Evolutionary conservation across 1,284 basidiomycete species (phyloP).

Genomic region (Boletus sp.): DNA sequence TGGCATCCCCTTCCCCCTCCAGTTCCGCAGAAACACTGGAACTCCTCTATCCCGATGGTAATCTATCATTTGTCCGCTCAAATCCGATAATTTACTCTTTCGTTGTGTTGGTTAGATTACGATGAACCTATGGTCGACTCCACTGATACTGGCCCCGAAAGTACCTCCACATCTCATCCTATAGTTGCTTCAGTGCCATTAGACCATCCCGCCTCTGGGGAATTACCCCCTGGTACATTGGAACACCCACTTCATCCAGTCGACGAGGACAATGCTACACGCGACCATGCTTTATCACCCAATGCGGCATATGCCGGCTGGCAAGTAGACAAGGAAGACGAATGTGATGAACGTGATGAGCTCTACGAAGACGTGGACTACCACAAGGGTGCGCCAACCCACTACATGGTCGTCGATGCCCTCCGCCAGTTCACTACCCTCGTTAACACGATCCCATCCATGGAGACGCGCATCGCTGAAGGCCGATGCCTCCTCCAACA

Average conservation of each 20-base stretch:
- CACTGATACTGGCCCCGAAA: constrained; percentile 1
- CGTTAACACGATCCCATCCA: constrained; percentile 26
- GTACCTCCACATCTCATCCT: not conserved
- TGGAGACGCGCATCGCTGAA: constrained; percentile 30
- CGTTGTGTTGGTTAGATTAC: constrained; percentile 10
- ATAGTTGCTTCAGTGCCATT: not conserved
- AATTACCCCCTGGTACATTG: not conserved
- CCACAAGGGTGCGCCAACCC: constrained; percentile 23
- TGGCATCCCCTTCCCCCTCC: constrained; percentile 2
- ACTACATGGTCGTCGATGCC: constrained; percentile 34
- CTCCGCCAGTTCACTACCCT: constrained; percentile 34
- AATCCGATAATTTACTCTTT: constrained; percentile 6
- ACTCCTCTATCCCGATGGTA: constrained; percentile 25
- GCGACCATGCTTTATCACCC: not conserved
- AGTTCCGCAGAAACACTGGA: constrained; percentile 22
- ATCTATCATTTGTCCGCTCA: not conserved
- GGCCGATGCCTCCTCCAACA: constrained; percentile 26
- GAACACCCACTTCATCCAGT: not conserved
- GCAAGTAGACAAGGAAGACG: constrained; percentile 9
- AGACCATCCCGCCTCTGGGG: not conserved
- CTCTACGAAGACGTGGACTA: constrained; percentile 19
- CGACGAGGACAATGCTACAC: not conserved
- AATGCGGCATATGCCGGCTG: not conserved
- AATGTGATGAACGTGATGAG: too few relatives aligned
- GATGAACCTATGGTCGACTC: constrained; percentile 11